Evolutionary conservation across 2,329 filamentous ascomycete species (phyloP).

Genomic region (Alternaria incomplexa): DNA sequence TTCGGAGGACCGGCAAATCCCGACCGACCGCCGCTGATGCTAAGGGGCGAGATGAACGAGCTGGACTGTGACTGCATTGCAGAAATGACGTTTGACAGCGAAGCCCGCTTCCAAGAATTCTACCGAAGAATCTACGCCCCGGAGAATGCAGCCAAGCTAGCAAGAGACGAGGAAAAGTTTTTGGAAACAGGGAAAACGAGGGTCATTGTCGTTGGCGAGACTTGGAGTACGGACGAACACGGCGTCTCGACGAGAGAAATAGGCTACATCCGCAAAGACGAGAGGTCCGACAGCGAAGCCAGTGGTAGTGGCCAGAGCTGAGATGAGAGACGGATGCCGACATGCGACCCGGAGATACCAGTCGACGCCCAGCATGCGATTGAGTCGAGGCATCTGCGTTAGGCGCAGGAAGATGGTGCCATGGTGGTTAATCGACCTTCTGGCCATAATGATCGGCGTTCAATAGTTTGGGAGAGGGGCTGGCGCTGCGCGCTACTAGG

Average conservation of each 20-base stretch:
- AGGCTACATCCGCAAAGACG: constrained; percentile 3
- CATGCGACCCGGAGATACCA: background rate
- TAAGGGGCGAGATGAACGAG: constrained; percentile 29
- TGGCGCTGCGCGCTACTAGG: constrained; percentile 1
- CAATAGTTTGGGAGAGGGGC: background rate
- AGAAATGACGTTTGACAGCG: constrained; percentile 31
- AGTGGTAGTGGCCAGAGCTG: constrained; percentile 20
- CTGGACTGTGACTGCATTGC: constrained; percentile 37
- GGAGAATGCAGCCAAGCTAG: constrained; percentile 26
- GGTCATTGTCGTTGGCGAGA: constrained; percentile 37
- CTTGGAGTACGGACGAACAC: constrained; percentile 20
- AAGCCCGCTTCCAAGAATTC: constrained; percentile 32
- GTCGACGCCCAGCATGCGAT: background rate
- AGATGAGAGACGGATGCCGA: background rate
- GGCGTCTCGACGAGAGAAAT: constrained; percentile 14
- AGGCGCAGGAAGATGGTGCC: background rate
- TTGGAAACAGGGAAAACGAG: constrained; percentile 25
- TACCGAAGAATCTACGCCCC: constrained; percentile 32
- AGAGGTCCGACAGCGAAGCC: constrained; percentile 20
- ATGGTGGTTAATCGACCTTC: background rate
- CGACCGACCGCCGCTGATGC: constrained; percentile 26
- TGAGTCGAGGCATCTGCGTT: background rate
- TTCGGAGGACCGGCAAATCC: constrained; percentile 34
- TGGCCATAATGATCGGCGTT: background rate
- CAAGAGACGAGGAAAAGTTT: constrained; percentile 33